Evolutionary conservation across 208 protist species (phyloP).

Genomic region (Wallacemonas collosoma): DNA sequence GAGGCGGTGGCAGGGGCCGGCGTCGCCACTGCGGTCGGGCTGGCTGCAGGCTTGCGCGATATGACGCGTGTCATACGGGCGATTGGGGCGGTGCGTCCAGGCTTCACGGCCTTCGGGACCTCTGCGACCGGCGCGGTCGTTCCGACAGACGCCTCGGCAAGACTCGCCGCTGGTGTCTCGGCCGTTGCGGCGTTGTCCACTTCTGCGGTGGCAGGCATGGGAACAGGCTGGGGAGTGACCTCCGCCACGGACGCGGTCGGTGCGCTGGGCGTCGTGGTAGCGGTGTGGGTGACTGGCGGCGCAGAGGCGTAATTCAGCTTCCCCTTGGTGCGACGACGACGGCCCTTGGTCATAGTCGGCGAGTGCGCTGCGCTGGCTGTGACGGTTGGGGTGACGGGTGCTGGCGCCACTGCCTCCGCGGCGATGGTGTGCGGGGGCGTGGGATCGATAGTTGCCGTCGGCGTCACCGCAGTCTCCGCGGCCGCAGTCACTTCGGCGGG

Average conservation of each 20-base stretch:
- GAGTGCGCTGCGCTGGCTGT: neutral
- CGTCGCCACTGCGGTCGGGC: no score
- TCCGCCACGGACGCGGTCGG: no score
- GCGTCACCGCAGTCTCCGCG: neutral
- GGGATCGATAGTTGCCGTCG: neutral
- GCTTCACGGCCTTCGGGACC: neutral
- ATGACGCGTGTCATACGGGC: constrained; percentile 14
- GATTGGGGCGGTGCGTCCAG: neutral
- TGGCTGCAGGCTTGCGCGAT: constrained; percentile 9
- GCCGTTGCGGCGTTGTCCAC: no score
- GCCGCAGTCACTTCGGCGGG: neutral
- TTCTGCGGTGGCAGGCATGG: no score
- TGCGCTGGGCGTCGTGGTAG: neutral
- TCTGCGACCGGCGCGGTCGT: constrained; percentile 1
- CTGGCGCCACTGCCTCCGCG: no score
- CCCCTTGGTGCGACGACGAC: constrained; percentile 9
- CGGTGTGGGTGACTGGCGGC: neutral
- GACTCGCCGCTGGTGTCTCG: neutral
- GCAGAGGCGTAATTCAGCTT: neutral
- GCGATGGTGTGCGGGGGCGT: neutral
- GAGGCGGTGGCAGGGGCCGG: neutral
- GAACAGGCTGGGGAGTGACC: no score
- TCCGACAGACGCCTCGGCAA: constrained; percentile 2
- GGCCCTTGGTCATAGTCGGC: constrained; percentile 1
- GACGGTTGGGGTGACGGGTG: no score